These are phyloP conservation scores for Calocera viscosa DNA, from an alignment of 768 basidiomycete genomes.

Conservation along the genomic window DNA sequence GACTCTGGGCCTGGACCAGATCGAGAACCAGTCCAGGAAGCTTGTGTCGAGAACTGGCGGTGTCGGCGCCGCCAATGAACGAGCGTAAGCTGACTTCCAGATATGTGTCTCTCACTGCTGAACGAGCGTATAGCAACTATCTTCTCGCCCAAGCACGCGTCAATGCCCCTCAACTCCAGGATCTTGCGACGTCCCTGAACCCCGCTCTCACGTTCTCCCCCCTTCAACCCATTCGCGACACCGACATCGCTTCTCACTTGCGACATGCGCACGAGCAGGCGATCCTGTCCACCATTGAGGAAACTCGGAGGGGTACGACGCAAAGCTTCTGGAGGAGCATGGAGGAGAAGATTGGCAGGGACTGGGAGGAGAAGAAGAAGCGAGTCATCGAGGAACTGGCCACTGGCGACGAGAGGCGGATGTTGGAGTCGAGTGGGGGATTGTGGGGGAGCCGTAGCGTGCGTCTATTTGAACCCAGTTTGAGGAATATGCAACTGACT, in stretches of 20 bases:
- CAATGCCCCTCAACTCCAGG: constrained; percentile 76
- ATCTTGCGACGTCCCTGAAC: constrained; percentile 72
- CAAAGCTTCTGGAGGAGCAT: constrained; percentile 71
- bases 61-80: constrained; percentile 40
- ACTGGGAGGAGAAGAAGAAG: constrained; percentile 87
- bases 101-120: neutral
- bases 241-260: constrained; percentile 84
- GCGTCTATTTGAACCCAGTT: neutral
- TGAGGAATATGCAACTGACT: neutral
- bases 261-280: constrained; percentile 93
- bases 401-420: constrained; percentile 4
- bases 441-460: constrained; percentile 13
- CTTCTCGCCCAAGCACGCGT: constrained; percentile 88
- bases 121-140: constrained; percentile 49
- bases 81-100: neutral
- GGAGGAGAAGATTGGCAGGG: constrained; percentile 57
- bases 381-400: constrained; percentile 83
- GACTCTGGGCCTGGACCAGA: constrained; percentile 82
- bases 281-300: constrained; percentile 86
- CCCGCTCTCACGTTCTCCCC: constrained; percentile 74
- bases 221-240: constrained; percentile 85
- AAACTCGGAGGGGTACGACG: constrained; percentile 72
- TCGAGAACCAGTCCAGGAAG: constrained; percentile 81
- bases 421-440: constrained; percentile 9
- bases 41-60: constrained; percentile 61